Conservation (phyloP, 257 asterid species). For the Sherardia arvensis region DNA sequence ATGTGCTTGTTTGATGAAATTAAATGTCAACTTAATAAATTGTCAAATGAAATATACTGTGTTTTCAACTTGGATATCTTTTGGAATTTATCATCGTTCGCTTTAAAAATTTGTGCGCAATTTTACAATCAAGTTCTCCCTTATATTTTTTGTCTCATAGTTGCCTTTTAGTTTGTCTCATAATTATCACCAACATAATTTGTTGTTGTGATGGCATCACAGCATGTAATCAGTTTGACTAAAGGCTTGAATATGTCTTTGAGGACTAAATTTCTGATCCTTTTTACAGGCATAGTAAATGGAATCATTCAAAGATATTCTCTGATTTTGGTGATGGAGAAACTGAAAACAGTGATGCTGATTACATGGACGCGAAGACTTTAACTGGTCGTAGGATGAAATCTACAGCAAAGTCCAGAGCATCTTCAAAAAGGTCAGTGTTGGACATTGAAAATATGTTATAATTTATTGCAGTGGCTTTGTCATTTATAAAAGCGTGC, state of each 20-base stretch:
- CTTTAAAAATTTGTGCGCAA: background rate
- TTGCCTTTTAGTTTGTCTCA: too few relatives aligned
- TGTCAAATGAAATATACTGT: background rate
- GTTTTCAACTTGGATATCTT: background rate
- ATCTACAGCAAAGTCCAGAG: conserved; percentile 44
- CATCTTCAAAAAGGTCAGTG: conserved; percentile 54
- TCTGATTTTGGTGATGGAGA: conserved; percentile 71
- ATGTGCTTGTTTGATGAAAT: background rate
- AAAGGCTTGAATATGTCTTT: background rate
- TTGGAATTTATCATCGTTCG: background rate
- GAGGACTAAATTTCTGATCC: conserved; percentile 1
- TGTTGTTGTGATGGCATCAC: background rate
- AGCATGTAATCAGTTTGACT: background rate
- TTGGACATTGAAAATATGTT: background rate
- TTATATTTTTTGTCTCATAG: too few relatives aligned
- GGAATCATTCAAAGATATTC: conserved; percentile 88
- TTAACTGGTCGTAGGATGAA: conserved; percentile 37
- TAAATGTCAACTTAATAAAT: background rate
- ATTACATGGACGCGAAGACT: conserved; percentile 30
- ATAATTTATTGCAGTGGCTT: background rate
- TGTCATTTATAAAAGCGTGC: background rate
- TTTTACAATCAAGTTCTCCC: background rate
- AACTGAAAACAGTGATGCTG: conserved; percentile 45
- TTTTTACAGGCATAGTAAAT: conserved; percentile 64
- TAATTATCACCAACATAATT: too few relatives aligned